A percentile compares a stretch with the other conserved stretches of the same genome.
Conservation (phyloP, 768 basidiomycete genomes). For the Phlebiopsis flavidoalba region DNA sequence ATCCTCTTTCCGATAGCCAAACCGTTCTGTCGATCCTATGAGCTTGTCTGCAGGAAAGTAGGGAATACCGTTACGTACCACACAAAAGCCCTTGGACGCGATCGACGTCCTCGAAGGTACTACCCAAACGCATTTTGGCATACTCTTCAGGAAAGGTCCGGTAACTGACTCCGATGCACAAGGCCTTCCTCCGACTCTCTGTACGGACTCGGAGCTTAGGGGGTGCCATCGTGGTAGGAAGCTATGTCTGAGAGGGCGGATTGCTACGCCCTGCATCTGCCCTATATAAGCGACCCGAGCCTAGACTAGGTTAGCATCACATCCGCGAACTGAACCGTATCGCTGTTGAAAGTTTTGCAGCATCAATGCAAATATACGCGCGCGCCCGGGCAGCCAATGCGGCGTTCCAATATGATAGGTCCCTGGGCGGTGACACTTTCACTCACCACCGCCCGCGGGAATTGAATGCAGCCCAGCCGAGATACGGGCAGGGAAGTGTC, state of each 20-base stretch:
- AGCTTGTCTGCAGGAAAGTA: not conserved
- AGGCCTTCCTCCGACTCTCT: not conserved
- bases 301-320: not conserved
- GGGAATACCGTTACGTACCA: not conserved
- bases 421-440: not conserved
- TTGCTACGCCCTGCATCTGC: not conserved
- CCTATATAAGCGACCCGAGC: not conserved
- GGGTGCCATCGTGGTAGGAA: not conserved
- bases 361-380: not conserved
- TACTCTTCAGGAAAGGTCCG: not conserved
- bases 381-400: too few relatives aligned
- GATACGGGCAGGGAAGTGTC: not conserved
- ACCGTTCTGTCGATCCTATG: not conserved
- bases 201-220: not conserved
- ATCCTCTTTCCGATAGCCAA: not conserved
- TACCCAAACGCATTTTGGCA: not conserved
- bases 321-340: not conserved
- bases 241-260: not conserved
- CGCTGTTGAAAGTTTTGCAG: not conserved
- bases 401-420: not conserved
- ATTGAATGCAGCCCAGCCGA: not conserved
- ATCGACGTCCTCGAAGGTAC: constrained; percentile 1
- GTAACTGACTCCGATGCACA: not conserved
- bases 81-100: not conserved
- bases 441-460: too few relatives aligned